A percentile compares a stretch with the other conserved stretches of the same genome.
Conservation (phyloP, 1,284 basidiomycete species). For the Cryptococcus neoformans region DNA sequence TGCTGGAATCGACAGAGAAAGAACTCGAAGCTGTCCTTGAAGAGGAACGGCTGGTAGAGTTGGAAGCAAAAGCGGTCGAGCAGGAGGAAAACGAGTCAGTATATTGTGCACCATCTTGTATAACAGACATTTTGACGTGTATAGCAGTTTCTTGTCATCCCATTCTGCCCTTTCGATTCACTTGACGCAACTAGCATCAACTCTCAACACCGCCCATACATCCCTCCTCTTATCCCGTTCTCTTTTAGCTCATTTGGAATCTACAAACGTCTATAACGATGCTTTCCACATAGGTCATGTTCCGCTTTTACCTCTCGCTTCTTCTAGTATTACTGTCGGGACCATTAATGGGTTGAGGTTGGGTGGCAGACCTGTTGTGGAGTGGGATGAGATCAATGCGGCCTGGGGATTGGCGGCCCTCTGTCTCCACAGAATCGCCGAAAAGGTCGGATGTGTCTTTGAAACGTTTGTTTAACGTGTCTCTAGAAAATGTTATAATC, state of each 20-base stretch:
- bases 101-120: conserved; percentile 13
- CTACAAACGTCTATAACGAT: conserved; percentile 97
- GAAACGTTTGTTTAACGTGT: conserved; percentile 61
- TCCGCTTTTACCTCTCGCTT: conserved; percentile 21
- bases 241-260: conserved; percentile 62
- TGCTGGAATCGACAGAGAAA: conserved; percentile 57
- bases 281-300: conserved; percentile 94
- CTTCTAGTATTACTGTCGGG: conserved; percentile 62
- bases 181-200: conserved; percentile 8
- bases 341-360: conserved; percentile 95
- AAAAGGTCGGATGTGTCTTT: conserved; percentile 83
- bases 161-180: conserved; percentile 24
- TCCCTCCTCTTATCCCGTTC: conserved; percentile 42
- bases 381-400: conserved; percentile 99
- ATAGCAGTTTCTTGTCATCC: conserved; percentile 32
- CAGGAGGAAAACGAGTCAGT: conserved; percentile 62
- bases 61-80: conserved; percentile 68
- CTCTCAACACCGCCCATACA: conserved; percentile 29
- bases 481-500: background rate
- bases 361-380: conserved; percentile 80
- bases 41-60: conserved; percentile 69
- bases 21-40: conserved; percentile 69
- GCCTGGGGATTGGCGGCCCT: conserved; percentile 96
- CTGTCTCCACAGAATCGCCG: conserved; percentile 82
- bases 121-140: background rate